A percentile compares a stretch with the other conserved stretches of the same genome.
phyloP scores from a whole-genome alignment of 2,329 filamentous ascomycete genomes.

The Fusarium sp. region DNA sequence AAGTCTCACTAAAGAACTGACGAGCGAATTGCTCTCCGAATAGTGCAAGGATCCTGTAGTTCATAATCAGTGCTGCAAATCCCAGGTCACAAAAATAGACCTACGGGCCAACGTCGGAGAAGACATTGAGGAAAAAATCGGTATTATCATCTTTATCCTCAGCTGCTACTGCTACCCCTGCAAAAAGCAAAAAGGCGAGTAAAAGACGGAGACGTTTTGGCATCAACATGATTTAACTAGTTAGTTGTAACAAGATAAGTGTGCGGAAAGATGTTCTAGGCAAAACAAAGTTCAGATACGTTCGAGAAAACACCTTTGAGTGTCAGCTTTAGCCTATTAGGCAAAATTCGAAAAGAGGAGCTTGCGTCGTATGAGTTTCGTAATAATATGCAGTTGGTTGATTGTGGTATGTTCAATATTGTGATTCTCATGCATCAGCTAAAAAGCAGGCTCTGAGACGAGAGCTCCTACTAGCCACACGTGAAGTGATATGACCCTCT shows the following conservation, averaged over 20 bases:
- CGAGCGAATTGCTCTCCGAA: conserved; percentile 1
- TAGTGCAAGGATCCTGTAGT: not conserved
- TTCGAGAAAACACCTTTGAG: no score
- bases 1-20: not conserved
- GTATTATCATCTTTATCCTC: not conserved
- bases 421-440: not conserved
- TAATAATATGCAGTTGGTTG: not conserved
- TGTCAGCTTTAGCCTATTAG: no score
- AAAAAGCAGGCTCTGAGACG: not conserved
- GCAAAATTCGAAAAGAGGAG: no score
- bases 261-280: no score
- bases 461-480: no score
- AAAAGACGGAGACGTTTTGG: not conserved
- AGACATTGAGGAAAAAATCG: not conserved
- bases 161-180: fast-evolving
- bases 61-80: no score
- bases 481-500: no score
- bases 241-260: no score
- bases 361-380: no score
- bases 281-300: no score
- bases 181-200: not conserved
- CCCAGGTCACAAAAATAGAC: not conserved
- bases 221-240: no score
- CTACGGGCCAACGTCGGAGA: not conserved
- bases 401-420: not conserved